Base-by-base conservation (phyloP, 768 basidiomycete genomes). In the Mycena haematopus region DNA sequence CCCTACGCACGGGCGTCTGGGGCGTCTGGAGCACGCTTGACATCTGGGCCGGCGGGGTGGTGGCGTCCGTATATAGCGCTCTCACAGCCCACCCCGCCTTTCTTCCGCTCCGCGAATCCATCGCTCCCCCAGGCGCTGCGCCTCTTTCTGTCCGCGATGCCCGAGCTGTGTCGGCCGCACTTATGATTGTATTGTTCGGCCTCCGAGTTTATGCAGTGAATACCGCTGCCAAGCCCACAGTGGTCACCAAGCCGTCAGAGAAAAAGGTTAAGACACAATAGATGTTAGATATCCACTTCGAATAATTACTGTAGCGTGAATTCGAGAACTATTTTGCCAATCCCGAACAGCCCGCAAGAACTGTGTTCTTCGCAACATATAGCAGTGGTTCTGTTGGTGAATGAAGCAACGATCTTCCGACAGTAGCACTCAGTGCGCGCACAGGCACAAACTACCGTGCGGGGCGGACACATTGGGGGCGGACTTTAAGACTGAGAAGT, bases 1-100 rank as follows among this genome's bases (percentile, higher is more conserved):
- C 83, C 24, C 73, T 86, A 14, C 75, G 77, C 24, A 72, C 72
- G 13, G 79, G 75, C 6, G 78, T 76, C 2, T 67, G 66, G 66
- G 76, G 77, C 46, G 49, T 77, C 52, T 76, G 76, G 62, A 77
- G 74, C 9, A 81, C 79, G 1, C 68, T 84, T 19, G 84, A 85
- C 65, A 69, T 84, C 0, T 85, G 84, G 84, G 82, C 77, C 57
- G 84, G 84, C 40, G 77, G 81, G 9, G 63, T 84, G 3, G 79
- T 80, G 10, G 82, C 70, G 68, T 22, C 53, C 25, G 66, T 75
- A 19, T 77, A 75, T 63, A 69, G 75, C 66, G 63, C 67, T 13
- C 68, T 73, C 25, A 76, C 73, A 1, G 71, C 70, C 17, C 71
- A 77, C 44, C 71, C 71, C 6, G 75, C 74, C 17, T 79, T 77